Conservation (phyloP, 179 eudicot species). For the Sideroxylon spinosum region DNA sequence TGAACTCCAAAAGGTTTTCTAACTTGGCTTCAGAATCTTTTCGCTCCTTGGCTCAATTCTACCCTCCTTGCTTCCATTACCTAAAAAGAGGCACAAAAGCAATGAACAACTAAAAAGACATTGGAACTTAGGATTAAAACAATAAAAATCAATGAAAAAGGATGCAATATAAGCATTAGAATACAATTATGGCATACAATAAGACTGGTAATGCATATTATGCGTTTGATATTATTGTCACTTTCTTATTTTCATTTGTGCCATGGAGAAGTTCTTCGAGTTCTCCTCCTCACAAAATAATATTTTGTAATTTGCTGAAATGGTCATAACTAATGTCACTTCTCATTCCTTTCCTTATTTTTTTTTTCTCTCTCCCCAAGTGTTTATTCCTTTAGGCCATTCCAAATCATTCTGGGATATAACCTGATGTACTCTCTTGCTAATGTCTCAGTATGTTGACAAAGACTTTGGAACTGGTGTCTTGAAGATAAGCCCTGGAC, state of each 20-base stretch:
- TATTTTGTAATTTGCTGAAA: not conserved
- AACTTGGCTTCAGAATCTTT: too few species aligned
- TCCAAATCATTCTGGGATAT: not conserved
- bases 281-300: not conserved
- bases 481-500: conserved; percentile 96
- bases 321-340: not conserved
- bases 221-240: not conserved
- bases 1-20: too few species aligned
- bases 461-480: conserved; percentile 97
- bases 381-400: conserved; percentile 2
- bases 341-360: not conserved
- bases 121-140: too few species aligned
- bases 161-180: too few species aligned
- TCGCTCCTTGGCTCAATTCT: too few species aligned
- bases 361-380: not conserved
- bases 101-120: too few species aligned
- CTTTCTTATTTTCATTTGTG: conserved; percentile 6
- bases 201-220: not conserved
- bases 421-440: not conserved
- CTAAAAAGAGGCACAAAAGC: too few species aligned
- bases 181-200: too few species aligned
- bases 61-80: too few species aligned
- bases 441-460: conserved; percentile 68
- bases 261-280: not conserved
- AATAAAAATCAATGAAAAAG: too few species aligned